Conservation (phyloP, 176 grass and related monocot genomes). For the Oryza longistaminata region DNA sequence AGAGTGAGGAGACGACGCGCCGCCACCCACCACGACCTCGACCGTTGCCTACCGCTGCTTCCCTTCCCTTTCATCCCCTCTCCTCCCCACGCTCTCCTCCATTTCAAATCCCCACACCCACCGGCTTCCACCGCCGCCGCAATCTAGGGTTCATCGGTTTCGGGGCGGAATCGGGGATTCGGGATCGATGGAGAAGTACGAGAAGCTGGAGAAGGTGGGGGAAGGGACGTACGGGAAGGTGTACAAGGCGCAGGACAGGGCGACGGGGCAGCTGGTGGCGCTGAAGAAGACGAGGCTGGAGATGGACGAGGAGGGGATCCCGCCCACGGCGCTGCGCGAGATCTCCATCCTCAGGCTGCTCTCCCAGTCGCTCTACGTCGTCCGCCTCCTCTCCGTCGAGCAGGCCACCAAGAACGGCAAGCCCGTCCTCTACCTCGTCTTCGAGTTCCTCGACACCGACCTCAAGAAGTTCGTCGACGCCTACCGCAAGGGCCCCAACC, state of each 20-base stretch:
- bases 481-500: constrained; percentile 45
- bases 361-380: constrained; percentile 86
- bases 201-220: constrained; percentile 95
- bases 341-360: constrained; percentile 92
- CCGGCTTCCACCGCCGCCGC: neutral
- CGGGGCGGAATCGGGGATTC: neutral
- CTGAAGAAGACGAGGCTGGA: constrained; percentile 87
- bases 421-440: constrained; percentile 84
- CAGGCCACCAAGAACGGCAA: constrained; percentile 72
- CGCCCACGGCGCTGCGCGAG: constrained; percentile 82
- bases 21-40: too few relatives aligned
- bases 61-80: too few relatives aligned
- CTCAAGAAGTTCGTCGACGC: constrained; percentile 89
- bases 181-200: constrained; percentile 78
- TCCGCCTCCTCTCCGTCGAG: constrained; percentile 84
- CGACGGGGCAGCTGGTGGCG: constrained; percentile 51
- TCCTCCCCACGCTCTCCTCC: neutral
- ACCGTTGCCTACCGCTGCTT: neutral
- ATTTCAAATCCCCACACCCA: neutral
- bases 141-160: neutral
- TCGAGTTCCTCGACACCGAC: constrained; percentile 90
- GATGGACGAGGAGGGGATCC: constrained; percentile 99
- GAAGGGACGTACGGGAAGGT: constrained; percentile 47
- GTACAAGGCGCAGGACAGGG: constrained; percentile 66
- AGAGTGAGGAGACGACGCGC: too few relatives aligned